phyloP scores from a whole-genome alignment of 805 yeast species.

The Ogataea dorogensis region DNA sequence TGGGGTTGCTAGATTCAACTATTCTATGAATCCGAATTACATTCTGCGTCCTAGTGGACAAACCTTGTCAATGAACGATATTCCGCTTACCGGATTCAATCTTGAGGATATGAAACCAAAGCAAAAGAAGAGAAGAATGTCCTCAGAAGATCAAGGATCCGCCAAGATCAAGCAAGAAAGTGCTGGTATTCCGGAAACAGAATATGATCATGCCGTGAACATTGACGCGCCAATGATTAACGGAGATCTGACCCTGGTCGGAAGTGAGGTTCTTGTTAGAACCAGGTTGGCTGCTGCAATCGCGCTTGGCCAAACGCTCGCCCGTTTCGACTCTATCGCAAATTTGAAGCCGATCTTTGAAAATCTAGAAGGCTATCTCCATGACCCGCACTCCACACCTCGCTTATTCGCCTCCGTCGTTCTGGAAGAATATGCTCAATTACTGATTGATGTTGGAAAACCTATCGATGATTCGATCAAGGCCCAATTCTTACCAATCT shows the following conservation, averaged over 20 bases:
- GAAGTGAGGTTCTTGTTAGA: slow-evolving; percentile 66
- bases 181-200: slow-evolving; percentile 47
- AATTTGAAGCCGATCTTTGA: slow-evolving; percentile 40
- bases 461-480: slow-evolving; percentile 11
- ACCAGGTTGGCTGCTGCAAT: slow-evolving; percentile 74
- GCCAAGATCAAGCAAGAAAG: slow-evolving; percentile 23
- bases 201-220: slow-evolving; percentile 62
- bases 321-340: slow-evolving; percentile 42
- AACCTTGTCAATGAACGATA: slow-evolving; percentile 32
- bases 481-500: slow-evolving; percentile 14
- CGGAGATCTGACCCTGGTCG: slow-evolving; percentile 89
- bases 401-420: slow-evolving; percentile 67
- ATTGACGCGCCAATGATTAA: slow-evolving; percentile 90
- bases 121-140: slow-evolving; percentile 48
- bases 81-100: slow-evolving; percentile 29
- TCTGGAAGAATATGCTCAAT: slow-evolving; percentile 62
- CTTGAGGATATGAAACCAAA: slow-evolving; percentile 35
- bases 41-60: slow-evolving; percentile 80
- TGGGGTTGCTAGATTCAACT: slow-evolving; percentile 87
- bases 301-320: slow-evolving; percentile 68
- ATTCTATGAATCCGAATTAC: slow-evolving; percentile 73
- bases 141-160: slow-evolving; percentile 9
- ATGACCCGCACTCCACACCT: slow-evolving; percentile 76
- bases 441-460: slow-evolving; percentile 24
- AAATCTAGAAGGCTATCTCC: slow-evolving; percentile 41